Conservation (phyloP, 768 basidiomycete species). For the Rhizopogon salebrosus region DNA sequence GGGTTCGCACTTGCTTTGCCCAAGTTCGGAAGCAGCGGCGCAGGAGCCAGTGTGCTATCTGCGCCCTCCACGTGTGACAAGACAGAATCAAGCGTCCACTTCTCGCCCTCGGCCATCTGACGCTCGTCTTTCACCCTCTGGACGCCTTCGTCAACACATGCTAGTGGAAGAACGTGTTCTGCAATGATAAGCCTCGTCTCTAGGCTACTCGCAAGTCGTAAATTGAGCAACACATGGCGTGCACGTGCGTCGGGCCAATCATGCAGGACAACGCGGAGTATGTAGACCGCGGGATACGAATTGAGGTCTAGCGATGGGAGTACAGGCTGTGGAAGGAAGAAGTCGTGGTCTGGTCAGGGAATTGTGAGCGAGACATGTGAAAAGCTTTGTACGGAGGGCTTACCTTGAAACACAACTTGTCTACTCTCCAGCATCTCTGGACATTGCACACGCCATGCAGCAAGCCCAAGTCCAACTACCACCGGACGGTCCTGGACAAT, state of each 20-base stretch:
- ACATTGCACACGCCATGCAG: constrained; percentile 57
- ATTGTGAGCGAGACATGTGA: neutral
- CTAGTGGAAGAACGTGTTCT: constrained; percentile 66
- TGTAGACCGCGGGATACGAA: constrained; percentile 53
- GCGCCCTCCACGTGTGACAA: constrained; percentile 46
- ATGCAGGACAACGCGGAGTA: constrained; percentile 68
- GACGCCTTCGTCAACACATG: constrained; percentile 49
- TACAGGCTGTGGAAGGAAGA: constrained; percentile 58
- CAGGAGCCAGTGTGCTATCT: constrained; percentile 46
- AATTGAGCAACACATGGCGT: constrained; percentile 37
- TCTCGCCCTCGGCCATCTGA: constrained; percentile 8
- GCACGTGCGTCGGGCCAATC: constrained; percentile 71
- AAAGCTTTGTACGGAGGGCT: neutral
- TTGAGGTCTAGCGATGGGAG: constrained; percentile 25
- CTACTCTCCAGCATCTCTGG: constrained; percentile 53
- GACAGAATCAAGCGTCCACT: constrained; percentile 22
- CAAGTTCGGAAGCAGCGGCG: constrained; percentile 66
- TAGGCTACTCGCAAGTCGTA: constrained; percentile 31
- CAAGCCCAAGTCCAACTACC: constrained; percentile 46
- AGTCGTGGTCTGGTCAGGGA: constrained; percentile 54
- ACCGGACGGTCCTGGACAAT: constrained; percentile 59
- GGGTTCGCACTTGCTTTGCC: constrained; percentile 64
- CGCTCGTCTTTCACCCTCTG: constrained; percentile 8
- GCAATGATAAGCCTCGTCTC: constrained; percentile 63
- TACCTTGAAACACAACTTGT: constrained; percentile 51